phyloP scores from a whole-genome alignment of 768 basidiomycete species.

The Leccinum longicurvipes region DNA sequence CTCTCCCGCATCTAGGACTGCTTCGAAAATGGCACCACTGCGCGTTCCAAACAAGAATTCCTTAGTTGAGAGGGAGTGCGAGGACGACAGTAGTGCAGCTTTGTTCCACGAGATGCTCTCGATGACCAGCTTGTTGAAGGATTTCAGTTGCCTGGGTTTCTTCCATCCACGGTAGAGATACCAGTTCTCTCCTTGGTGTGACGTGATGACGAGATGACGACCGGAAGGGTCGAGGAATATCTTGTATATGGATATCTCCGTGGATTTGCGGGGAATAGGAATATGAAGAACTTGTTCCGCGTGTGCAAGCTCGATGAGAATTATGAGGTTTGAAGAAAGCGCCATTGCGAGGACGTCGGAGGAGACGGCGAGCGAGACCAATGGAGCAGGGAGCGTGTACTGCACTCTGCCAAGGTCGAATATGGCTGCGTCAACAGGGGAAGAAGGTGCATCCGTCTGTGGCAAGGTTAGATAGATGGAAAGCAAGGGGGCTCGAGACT shows the following conservation, averaged over 20 bases:
- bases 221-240: slow-evolving; percentile 93
- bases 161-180: slow-evolving; percentile 81
- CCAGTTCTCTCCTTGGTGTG: slow-evolving; percentile 88
- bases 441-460: slow-evolving; percentile 32
- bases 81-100: slow-evolving; percentile 56
- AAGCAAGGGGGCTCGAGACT: background rate
- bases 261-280: slow-evolving; percentile 66
- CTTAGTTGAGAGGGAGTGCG: slow-evolving; percentile 70
- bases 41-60: slow-evolving; percentile 86
- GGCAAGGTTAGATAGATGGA: slow-evolving; percentile 8
- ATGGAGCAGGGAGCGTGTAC: slow-evolving; percentile 80
- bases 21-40: slow-evolving; percentile 85
- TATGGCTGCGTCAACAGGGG: slow-evolving; percentile 49
- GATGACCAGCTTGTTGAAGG: slow-evolving; percentile 77
- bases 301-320: slow-evolving; percentile 86
- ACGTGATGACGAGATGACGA: slow-evolving; percentile 83
- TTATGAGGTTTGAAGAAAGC: slow-evolving; percentile 67
- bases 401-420: slow-evolving; percentile 89
- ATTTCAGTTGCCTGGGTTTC: slow-evolving; percentile 75
- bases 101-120: slow-evolving; percentile 93
- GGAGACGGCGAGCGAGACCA: slow-evolving; percentile 77
- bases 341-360: slow-evolving; percentile 89
- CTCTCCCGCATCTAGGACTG: slow-evolving; percentile 85
- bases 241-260: slow-evolving; percentile 76
- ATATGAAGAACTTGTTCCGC: slow-evolving; percentile 85